Evolutionary conservation across 306 rosid genomes (phyloP), one percentile per base, ranked within the genome.

Genomic region (Elaeagnus macrophylla): DNA sequence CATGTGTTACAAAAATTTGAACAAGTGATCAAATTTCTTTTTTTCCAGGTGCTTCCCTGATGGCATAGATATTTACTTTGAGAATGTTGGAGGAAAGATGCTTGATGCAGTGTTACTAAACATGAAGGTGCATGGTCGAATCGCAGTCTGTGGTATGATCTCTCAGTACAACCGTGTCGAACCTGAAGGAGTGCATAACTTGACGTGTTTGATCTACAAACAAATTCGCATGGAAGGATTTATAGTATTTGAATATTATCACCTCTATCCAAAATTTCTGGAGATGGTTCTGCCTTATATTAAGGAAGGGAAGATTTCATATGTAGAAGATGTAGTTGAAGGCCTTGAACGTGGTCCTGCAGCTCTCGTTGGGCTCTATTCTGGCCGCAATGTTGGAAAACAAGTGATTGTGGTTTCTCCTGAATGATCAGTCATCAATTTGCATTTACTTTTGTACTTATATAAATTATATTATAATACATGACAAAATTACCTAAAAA

Each of bases 341-440:
- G 49, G 49, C 49, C 49, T 45, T 45, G 49, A 45, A 1, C n/a
- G 15, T 45, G 49, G 49, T 17, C 49, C 49, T 45, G 49, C 49
- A 11, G 49, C 49, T 45, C 18, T 45, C 15, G 16, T 13, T 17
- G 15, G 14, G 9, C 19, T 45, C 8, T 45, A 12, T 17, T 12
- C 8, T 1, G 49, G 49, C 12, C 49, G n/a, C 49, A 13, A 45
- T 45, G 7, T 45, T 45, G 49, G 18, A 45, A 45, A 45, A 13
- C 32, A 25, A 25, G 32, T 25, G 4, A 5, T 25, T 25, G 32
- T 25, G 32, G 32, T 25, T 25, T 25, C 32, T 25, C 32, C 32
- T 25, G 4, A 25, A 25, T 25, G 32, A 25, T n/a, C n/a, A n/a
- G n/a, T n/a, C n/a, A n/a, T n/a, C n/a, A n/a, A n/a, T n/a, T n/a